A percentile compares a stretch with the other conserved stretches of the same genome.
phyloP scores from a whole-genome alignment of 345 rosid genomes.

The Euphorbia lathyris region DNA sequence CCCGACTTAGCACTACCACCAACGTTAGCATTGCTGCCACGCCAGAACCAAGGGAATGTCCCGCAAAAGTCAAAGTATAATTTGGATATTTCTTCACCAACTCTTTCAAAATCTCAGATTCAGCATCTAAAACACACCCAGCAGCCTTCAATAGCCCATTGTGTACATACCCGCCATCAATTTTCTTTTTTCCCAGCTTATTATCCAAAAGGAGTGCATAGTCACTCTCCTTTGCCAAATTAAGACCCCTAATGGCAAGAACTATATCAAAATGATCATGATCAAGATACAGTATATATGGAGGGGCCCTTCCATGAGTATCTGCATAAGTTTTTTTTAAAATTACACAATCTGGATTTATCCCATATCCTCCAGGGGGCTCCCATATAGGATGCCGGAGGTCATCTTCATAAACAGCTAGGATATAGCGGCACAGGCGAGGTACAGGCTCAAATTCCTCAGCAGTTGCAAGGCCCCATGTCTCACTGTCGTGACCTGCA shows the following conservation, averaged over 20 bases:
- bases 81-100: constrained; percentile 60
- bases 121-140: constrained; percentile 74
- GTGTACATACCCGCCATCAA: constrained; percentile 94
- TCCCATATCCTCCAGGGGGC: constrained; percentile 85
- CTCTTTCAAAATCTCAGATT: constrained; percentile 63
- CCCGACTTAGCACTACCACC: constrained; percentile 56
- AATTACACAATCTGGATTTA: constrained; percentile 64
- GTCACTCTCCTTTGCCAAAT: constrained; percentile 89
- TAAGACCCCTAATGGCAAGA: constrained; percentile 77
- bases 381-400: constrained; percentile 79
- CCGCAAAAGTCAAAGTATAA: constrained; percentile 80
- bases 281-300: constrained; percentile 76
- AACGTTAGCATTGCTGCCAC: constrained; percentile 83
- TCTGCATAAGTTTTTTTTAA: constrained; percentile 64
- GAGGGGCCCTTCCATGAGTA: constrained; percentile 74
- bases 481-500: constrained; percentile 88
- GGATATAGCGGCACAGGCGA: constrained; percentile 79
- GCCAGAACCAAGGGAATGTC: constrained; percentile 95
- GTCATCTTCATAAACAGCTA: constrained; percentile 93
- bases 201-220: constrained; percentile 80
- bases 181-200: constrained; percentile 70
- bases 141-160: constrained; percentile 91
- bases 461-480: constrained; percentile 81
- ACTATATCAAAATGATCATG: constrained; percentile 69
- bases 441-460: constrained; percentile 89